Base-by-base conservation (phyloP, 345 rosid genomes). In the Bretschneidera sinensis region DNA sequence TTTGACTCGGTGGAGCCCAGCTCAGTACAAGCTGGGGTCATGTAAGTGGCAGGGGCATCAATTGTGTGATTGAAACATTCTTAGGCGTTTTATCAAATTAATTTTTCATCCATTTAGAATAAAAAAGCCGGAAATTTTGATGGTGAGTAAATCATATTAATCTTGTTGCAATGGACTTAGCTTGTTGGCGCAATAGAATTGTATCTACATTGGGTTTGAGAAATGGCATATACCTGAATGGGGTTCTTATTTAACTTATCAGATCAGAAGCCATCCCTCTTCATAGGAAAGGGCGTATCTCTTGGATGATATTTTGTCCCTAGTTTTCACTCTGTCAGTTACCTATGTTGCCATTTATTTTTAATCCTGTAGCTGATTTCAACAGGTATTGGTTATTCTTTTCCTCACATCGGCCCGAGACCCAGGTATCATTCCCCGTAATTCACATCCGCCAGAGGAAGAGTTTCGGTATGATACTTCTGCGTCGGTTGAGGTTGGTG, bases 361-460 rank as follows among this genome's bases (percentile, higher is more conserved):
- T 55, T 67, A 66, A 67, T 66, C 54, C 43, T 39, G 15, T 19
- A 24, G 48, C 66, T 80, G 65, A 55, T 74, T 76, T 76, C 77
- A 55, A 60, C 78, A 94, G 99, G 88, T 88, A 52, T 65, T 94
- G 85, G 61, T 74, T 64, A 92, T 94, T 75, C 88, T 94, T 63
- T 90, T 75, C 77, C 78, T 88, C 55, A 90, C 97, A 54, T 90
- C 99, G 47, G 89, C 95, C 17, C 80, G 92, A 61, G 99, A 94
- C 67, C 99, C 99, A 25, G 99, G 99, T 70, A 86, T 90, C 54
- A 74, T 88, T 64, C 99, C 99, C 1, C 85, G 97, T 22, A 90
- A 85, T 78, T 69, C 61, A 33, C 95, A 94, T 71, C 99, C 99
- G 17, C 99, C 97, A 15, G 97, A 94, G 73, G 97, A 88, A 63